Conservation (phyloP, 208 protist species). For the Wallacemonas sp. region DNA sequence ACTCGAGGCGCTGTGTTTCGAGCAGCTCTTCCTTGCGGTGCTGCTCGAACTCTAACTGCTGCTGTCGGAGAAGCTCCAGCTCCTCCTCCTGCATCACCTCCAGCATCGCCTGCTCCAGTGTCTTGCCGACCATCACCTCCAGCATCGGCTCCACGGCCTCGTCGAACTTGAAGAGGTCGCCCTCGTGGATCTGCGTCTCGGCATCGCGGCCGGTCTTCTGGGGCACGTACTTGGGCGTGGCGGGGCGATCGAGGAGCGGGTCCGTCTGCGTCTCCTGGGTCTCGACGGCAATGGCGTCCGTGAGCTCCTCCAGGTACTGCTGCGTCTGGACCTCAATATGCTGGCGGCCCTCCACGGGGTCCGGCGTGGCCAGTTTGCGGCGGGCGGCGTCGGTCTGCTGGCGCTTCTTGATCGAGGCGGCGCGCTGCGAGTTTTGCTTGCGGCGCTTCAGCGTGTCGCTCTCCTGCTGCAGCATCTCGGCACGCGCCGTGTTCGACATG, state of each 20-base stretch:
- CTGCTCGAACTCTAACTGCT: constrained; percentile 96
- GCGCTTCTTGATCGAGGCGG: constrained; percentile 62
- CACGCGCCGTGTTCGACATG: constrained; percentile 72
- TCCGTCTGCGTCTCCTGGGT: constrained; percentile 96
- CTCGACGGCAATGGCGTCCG: constrained; percentile 77
- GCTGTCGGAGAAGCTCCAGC: constrained; percentile 90
- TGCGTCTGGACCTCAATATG: constrained; percentile 97
- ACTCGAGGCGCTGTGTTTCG: constrained; percentile 95
- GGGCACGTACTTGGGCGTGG: constrained; percentile 94
- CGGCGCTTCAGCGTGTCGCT: constrained; percentile 58
- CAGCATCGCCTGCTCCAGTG: constrained; percentile 96
- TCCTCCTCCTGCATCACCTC: constrained; percentile 99
- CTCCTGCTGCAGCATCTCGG: constrained; percentile 71
- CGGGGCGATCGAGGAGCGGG: constrained; percentile 94
- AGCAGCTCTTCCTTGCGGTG: constrained; percentile 95
- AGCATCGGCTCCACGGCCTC: constrained; percentile 96
- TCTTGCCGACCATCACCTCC: constrained; percentile 97
- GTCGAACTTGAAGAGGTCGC: constrained; percentile 98
- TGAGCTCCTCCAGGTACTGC: constrained; percentile 96
- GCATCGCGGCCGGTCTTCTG: constrained; percentile 93
- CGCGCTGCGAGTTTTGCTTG: constrained; percentile 65
- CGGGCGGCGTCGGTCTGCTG: constrained; percentile 61
- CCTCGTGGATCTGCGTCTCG: constrained; percentile 96
- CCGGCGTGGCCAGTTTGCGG: constrained; percentile 71
- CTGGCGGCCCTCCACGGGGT: constrained; percentile 87